Evolutionary conservation across 768 basidiomycete species (phyloP), one percentile per base, ranked within the genome.

Genomic region (Pluteus cervinus): DNA sequence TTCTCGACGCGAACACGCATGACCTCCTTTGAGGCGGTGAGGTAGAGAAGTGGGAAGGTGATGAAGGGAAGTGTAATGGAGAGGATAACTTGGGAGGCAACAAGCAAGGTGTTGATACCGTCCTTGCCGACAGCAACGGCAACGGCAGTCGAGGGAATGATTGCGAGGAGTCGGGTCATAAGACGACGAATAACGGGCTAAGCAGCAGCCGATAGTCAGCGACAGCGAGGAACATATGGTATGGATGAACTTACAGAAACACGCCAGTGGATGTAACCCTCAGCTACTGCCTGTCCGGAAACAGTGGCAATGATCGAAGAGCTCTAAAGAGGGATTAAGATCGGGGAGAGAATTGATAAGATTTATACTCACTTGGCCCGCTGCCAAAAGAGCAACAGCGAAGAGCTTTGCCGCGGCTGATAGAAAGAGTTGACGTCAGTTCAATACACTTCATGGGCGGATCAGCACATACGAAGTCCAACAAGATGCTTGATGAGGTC

Each of bases 271-370:
- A 93, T 68, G 58, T 91, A 90, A 0, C 92, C 91, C 58, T 94
- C 90, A 0, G 80, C 80, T 24, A 97, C 82, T 16, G 87, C 81
- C 58, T 94, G 92, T 0, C 90, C 90, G 1, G 88, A 82, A 11
- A 93, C 72, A 0, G 90, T 94, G 7, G 87, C 90, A 3, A 94
- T 82, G 33, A 96, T 73, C 6, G 83, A 85, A 0, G 92, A 86
- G 45, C 86, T 86, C 68, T 74, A 33, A 10, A 11, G 18, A 16
- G 26, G 30, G 22, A 17, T n/a, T 15, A 33, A 36, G 20, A 30
- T 16, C 25, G 18, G 37, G 18, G 26, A 37, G 12, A 25, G 9
- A n/a, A n/a, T n/a, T 10, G 29, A 32, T 8, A 10, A 36, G 11
- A 37, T 33, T n/a, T 4, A 30, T 12, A 37, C 49, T 20, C 46